Base-by-base conservation (phyloP, 23 red algal species). In the Gracilaria caudata region DNA sequence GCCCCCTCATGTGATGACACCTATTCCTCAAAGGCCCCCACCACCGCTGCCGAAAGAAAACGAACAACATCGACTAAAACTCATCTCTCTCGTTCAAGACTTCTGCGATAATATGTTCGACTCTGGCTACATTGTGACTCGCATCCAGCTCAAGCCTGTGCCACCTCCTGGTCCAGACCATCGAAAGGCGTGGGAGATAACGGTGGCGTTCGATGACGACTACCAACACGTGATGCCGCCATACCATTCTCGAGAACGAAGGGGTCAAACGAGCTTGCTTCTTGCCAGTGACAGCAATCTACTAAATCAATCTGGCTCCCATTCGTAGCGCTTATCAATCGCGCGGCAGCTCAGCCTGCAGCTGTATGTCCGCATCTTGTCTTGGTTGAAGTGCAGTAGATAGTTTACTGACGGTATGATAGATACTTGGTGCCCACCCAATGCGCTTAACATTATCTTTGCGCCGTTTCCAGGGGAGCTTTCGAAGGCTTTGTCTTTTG, bases 131-230 rank as follows among this genome's bases (percentile, higher is more conserved):
- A 68, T 86, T 20, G 47, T 86, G 16, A 68, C 63, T 7, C 39
- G 64, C 25, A 86, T 86, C 37, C 60, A 86, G n/a, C 51, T 86
- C 46, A 86, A 57, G 46, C 82, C 61, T 25, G 63, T 59, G 26
- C 25, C 41, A 25, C 70, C 40, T n/a, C 40, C 70, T 1, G 40
- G 3, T 0, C 70, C 37, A 26, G 70, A 20, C 4, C 29, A 75
- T 24, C 70, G 40, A 7, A 75, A 75, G 38, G 19, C 70, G 21
- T 75, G 70, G 70, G 70, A 75, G 70, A 75, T 75, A 7, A 75
- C 70, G 1, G 70, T 75, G 37, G 43, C 70, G 21, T 75, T 75
- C 33, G 70, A 75, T 26, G 70, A 75, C 13, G 70, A 75, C 20
- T 75, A 75, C 29, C 70, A 75, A 19, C 70, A 75, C 33, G 70